Base-by-base conservation (phyloP, 2,329 filamentous ascomycete genomes). In the Aspergillus ruber region DNA sequence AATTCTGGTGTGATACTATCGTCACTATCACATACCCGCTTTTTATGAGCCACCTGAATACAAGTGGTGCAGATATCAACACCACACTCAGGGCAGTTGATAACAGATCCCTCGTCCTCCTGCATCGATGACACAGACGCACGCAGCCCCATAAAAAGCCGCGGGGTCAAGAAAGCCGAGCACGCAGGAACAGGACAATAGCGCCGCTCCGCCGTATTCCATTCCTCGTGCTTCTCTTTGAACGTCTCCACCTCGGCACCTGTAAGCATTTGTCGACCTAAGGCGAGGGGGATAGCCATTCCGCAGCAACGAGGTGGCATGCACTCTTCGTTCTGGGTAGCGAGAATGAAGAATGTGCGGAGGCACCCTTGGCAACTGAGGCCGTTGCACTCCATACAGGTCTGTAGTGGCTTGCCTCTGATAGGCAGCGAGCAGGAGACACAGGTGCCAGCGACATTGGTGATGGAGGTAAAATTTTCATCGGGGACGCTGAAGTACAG, bases 141-240 rank as follows among this genome's bases (percentile, higher is more conserved):
- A 23, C 21, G 12, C 15, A 27, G 8, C 21, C 25, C 21, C 6
- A 23, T 21, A 46, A 67, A 57, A 1, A 64, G 50, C 25, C 67
- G 62, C 27, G 61, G 56, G 20, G 69, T 58, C 21, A 79, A 73
- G 54, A 78, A 79, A 2, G 67, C 58, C 1, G 75, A 78, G 55
- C 76, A 79, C 7, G 59, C 67, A 8, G 68, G 66, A 7, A 71
- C 54, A 3, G 76, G 75, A 49, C 76, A 79, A 53, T 78, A 79
- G 6, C 73, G 55, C 6, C 73, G 73, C 21, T 73, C 62, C 3
- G 60, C 52, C 2, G 74, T 74, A 32, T 61, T 60, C 66, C 72
- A 74, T 55, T 78, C 74, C 41, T 78, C 74, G 45, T 73, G 71
- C 49, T 72, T 76, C 8, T 55, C 52, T 42, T 69, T 66, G 56